phyloP scores from a whole-genome alignment of 2,329 filamentous ascomycete species.

The Trichothecium roseum region DNA sequence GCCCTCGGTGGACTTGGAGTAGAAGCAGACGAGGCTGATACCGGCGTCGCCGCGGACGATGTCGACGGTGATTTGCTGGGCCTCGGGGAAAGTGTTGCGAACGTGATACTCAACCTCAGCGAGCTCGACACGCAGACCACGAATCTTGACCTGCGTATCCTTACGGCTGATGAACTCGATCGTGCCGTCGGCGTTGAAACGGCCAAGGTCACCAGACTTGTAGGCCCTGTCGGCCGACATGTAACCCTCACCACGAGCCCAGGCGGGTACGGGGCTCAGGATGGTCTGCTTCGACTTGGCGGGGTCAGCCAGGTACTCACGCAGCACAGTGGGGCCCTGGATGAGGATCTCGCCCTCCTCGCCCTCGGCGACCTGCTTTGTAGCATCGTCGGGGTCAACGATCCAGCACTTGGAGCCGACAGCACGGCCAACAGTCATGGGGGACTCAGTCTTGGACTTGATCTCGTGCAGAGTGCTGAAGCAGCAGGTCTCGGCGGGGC shows the following conservation, averaged over 20 bases:
- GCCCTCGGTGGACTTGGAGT: background rate
- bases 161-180: slow-evolving; percentile 36
- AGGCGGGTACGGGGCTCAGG: background rate
- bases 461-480: slow-evolving; percentile 5
- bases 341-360: slow-evolving; percentile 8
- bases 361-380: slow-evolving; percentile 5
- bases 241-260: background rate
- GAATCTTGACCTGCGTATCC: slow-evolving; percentile 34
- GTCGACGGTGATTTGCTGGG: background rate
- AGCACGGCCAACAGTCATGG: slow-evolving; percentile 3
- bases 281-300: slow-evolving; percentile 13
- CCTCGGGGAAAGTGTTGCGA: background rate
- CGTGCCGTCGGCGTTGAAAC: slow-evolving; percentile 20
- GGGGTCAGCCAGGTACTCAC: slow-evolving; percentile 33
- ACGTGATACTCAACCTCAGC: slow-evolving; percentile 6
- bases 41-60: slow-evolving; percentile 1
- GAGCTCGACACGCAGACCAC: slow-evolving; percentile 7
- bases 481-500: slow-evolving; percentile 6
- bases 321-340: slow-evolving; percentile 25
- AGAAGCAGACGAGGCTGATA: background rate
- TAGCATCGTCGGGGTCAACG: slow-evolving; percentile 4
- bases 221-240: slow-evolving; percentile 8
- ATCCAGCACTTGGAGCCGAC: slow-evolving; percentile 7
- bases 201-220: slow-evolving; percentile 11
- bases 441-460: background rate